Evolutionary conservation across 805 yeast species (phyloP).

Genomic region (Candida wancherniae): DNA sequence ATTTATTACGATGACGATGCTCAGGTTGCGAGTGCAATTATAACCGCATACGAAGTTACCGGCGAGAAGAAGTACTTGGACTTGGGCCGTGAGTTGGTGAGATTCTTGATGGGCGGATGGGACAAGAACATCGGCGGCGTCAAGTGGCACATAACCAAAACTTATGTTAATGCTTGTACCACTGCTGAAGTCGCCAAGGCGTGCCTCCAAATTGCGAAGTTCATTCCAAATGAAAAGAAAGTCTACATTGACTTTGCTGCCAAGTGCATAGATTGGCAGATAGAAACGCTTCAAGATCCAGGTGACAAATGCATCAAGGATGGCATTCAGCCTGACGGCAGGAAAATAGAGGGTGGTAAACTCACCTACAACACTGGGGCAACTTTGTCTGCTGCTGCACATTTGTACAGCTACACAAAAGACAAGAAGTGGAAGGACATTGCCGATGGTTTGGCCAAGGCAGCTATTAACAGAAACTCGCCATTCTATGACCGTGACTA

Average conservation of each 20-base stretch:
- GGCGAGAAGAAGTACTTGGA: conserved; percentile 49
- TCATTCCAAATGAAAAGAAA: conserved; percentile 44
- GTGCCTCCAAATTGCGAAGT: conserved; percentile 51
- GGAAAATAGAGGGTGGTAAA: conserved; percentile 45
- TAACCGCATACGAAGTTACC: conserved; percentile 66
- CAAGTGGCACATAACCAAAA: conserved; percentile 59
- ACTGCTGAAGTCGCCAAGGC: conserved; percentile 65
- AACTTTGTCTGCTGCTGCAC: conserved; percentile 58
- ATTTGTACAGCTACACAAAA: conserved; percentile 89
- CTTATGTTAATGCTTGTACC: conserved; percentile 60
- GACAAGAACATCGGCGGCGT: conserved; percentile 56
- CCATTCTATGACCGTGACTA: conserved; percentile 64
- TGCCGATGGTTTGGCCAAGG: conserved; percentile 48
- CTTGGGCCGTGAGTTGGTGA: conserved; percentile 52
- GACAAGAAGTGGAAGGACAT: conserved; percentile 77
- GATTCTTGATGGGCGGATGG: conserved; percentile 65
- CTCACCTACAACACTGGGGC: conserved; percentile 69
- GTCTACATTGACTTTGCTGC: conserved; percentile 55
- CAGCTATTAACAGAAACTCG: conserved; percentile 52
- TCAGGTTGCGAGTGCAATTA: conserved; percentile 60
- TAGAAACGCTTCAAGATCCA: conserved; percentile 47
- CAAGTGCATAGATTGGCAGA: conserved; percentile 55
- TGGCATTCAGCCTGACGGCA: conserved; percentile 49
- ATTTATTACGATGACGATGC: conserved; percentile 75
- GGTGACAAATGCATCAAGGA: conserved; percentile 55